These are phyloP conservation scores for Grammothele lineata DNA, from an alignment of 768 basidiomycete genomes.

Conservation along the genomic window DNA sequence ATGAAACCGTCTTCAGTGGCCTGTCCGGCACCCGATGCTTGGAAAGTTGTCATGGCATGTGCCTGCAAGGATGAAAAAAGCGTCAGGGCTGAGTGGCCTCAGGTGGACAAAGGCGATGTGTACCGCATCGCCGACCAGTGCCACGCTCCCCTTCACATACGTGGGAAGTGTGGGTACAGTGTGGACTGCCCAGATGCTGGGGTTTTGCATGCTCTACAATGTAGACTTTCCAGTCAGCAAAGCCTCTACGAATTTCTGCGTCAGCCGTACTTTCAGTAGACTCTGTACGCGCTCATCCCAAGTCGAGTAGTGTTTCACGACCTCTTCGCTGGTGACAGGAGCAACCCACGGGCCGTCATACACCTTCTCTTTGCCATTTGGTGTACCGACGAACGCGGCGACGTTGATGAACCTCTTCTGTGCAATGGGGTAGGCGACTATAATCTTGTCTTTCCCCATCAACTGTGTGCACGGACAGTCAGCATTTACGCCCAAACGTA, in stretches of 20 bases:
- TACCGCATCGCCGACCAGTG: neutral
- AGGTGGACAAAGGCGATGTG: neutral
- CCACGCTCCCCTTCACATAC: neutral
- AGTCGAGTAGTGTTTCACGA: constrained; percentile 8
- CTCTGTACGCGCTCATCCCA: constrained; percentile 21
- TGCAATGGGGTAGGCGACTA: constrained; percentile 28
- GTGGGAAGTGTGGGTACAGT: neutral
- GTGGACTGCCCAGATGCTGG: neutral
- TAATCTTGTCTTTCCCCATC: constrained; percentile 21
- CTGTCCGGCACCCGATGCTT: constrained; percentile 9
- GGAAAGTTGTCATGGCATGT: constrained; percentile 9
- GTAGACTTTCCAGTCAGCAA: neutral
- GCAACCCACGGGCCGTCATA: constrained; percentile 20
- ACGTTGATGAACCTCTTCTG: constrained; percentile 22
- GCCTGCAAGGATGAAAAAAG: constrained; percentile 5
- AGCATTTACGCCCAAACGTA: too few species aligned
- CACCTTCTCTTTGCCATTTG: constrained; percentile 13
- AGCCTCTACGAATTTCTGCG: neutral
- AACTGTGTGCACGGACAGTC: too few species aligned
- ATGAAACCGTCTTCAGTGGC: constrained; percentile 26
- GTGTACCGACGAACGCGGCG: constrained; percentile 17
- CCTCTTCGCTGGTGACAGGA: constrained; percentile 14
- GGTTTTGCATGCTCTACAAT: neutral
- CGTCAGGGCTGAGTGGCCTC: neutral
- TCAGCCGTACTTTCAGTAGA: constrained; percentile 17